Conservation (phyloP, 2,329 filamentous ascomycete genomes). For the Arthrobotrys pseudoclavata region DNA sequence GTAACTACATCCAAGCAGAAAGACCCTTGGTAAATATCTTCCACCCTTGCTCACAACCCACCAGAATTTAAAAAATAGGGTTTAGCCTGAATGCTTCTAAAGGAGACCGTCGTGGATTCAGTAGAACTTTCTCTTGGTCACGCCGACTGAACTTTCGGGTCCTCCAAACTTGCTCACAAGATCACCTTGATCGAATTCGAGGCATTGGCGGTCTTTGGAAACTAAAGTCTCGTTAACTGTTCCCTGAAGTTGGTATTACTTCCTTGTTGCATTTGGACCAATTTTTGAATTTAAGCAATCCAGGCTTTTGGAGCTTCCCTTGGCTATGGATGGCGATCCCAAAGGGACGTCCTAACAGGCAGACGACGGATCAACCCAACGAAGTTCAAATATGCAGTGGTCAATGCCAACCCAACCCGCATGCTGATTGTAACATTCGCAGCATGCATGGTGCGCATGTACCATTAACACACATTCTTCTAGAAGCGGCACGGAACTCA, state of each 20-base stretch:
- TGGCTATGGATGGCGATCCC: constrained; percentile 3
- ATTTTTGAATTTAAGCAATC: constrained; percentile 15
- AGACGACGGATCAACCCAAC: not conserved
- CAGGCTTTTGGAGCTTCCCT: constrained; percentile 3
- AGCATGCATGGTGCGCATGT: constrained; percentile 5
- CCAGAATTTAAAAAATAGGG: constrained; percentile 32
- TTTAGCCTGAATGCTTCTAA: constrained; percentile 60
- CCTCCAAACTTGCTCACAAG: constrained; percentile 33
- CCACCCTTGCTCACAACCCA: constrained; percentile 30
- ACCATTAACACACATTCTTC: constrained; percentile 13
- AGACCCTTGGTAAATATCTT: constrained; percentile 48
- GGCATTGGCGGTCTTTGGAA: constrained; percentile 6
- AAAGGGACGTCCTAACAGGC: not conserved
- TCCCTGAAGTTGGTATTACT: constrained; percentile 2
- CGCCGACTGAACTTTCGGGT: constrained; percentile 15
- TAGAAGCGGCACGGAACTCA: constrained; percentile 44
- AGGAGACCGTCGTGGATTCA: constrained; percentile 31
- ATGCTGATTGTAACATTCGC: constrained; percentile 20
- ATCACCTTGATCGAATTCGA: constrained; percentile 19
- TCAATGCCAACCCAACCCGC: constrained; percentile 57
- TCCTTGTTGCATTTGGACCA: constrained; percentile 9
- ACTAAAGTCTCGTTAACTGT: not conserved
- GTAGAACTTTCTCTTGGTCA: constrained; percentile 1
- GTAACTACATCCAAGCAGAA: constrained; percentile 11
- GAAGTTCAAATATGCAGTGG: constrained; percentile 31